These are phyloP conservation scores for Murraya koenigii DNA, from an alignment of 345 rosid genomes.

Conservation along the genomic window DNA sequence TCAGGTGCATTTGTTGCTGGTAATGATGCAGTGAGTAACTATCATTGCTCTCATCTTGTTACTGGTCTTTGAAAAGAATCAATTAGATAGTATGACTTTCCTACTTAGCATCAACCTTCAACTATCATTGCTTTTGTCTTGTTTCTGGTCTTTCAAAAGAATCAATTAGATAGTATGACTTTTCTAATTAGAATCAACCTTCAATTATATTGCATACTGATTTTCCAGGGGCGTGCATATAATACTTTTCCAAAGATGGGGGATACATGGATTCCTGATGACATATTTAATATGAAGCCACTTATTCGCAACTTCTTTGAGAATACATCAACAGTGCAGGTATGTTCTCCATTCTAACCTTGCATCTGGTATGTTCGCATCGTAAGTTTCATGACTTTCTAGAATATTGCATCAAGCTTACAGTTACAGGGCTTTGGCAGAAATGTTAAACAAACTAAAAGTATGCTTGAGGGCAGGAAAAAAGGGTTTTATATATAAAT, in stretches of 20 bases:
- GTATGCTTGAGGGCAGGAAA: background rate
- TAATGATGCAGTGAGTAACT: conserved; percentile 78
- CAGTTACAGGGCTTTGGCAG: background rate
- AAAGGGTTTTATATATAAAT: too few species aligned
- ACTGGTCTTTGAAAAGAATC: background rate
- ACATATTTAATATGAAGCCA: conserved; percentile 78
- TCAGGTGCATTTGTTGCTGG: conserved; percentile 99
- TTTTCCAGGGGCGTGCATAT: conserved; percentile 69
- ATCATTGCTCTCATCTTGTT: background rate
- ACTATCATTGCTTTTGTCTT: background rate
- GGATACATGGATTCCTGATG: conserved; percentile 82
- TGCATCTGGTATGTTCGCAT: background rate
- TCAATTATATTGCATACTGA: conserved; percentile 7
- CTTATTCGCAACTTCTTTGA: conserved; percentile 84
- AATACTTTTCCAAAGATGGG: conserved; percentile 97
- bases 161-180: background rate
- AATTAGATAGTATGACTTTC: background rate
- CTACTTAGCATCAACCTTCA: background rate
- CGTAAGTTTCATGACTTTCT: background rate
- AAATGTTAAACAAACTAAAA: background rate
- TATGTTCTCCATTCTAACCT: conserved; percentile 17
- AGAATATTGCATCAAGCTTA: background rate
- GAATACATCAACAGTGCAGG: conserved; percentile 91
- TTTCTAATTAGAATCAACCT: background rate
- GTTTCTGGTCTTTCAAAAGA: background rate